Evolutionary conservation across 1,284 basidiomycete species (phyloP), one percentile per base, ranked within the genome.

Genomic region (Hemileia vastatrix): DNA sequence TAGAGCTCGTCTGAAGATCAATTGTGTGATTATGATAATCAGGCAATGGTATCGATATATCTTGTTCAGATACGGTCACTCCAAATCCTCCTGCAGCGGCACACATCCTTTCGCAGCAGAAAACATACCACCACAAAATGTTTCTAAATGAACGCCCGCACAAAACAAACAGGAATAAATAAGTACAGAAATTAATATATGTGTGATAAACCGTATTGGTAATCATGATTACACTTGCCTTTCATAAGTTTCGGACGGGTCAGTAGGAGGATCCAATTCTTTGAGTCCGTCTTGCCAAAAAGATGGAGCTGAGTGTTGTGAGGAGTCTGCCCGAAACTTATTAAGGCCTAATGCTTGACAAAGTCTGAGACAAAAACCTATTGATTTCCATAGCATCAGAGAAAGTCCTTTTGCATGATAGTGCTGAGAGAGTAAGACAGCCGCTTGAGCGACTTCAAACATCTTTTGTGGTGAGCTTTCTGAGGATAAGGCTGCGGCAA

Each of bases 121-220:
- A 63, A 24, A 56, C 33, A 50, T 63, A 63, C 60, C 60, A 63
- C 60, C 60, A 63, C 18, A 63, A 23, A 3, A 63, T 3, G n/a
- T 52, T 51, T n/a, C 60, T 63, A 44, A 33, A 15, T 6, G n/a
- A 50, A n/a, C n/a, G n/a, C n/a, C n/a, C n/a, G n/a, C 18, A 6
- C 48, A 50, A 19, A 3, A 3, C 31, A 18, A 24, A 13, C 23
- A 31, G 18, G 33, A 53, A 15, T n/a, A n/a, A n/a, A n/a, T n/a
- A n/a, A n/a, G n/a, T n/a, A n/a, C n/a, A n/a, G n/a, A n/a, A n/a
- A 32, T 36, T 31, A 13, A 32, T 23, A 11, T 54, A 54, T 32
- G 9, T 23, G 19, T 50, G 6, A 23, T 21, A 50, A 6, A 8
- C 9, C 8, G 19, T 50, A 50, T 50, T 50, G n/a, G 6, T 19